A percentile compares a stretch with the other conserved stretches of the same genome.
These are phyloP conservation scores for Arctium minus DNA, from an alignment of 129 eudicot genomes.

Conservation along the genomic window DNA sequence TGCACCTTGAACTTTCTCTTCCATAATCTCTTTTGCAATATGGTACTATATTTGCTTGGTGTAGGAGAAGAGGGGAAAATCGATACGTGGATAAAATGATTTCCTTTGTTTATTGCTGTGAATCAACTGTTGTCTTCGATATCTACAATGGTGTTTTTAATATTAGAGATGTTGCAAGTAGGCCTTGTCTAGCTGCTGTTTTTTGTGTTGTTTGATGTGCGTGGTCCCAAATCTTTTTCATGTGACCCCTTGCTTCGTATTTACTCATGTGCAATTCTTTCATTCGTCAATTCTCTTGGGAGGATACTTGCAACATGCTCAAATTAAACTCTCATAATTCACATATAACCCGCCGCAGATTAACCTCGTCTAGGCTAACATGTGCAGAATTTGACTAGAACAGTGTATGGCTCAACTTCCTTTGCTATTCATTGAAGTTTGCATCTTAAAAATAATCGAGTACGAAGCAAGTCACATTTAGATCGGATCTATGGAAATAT, in stretches of 20 bases:
- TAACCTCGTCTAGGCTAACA: background rate
- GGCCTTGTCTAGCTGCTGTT: background rate
- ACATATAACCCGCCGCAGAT: background rate
- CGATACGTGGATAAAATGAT: background rate
- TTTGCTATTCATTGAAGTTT: background rate
- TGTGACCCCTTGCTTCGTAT: slow-evolving; percentile 23
- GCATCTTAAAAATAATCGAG: background rate
- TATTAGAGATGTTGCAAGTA: background rate
- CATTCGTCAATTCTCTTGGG: slow-evolving; percentile 3
- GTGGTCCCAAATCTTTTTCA: slow-evolving; percentile 10
- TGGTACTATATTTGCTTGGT: background rate
- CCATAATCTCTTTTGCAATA: background rate
- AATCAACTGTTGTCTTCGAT: background rate
- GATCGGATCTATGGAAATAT: background rate
- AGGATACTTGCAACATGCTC: slow-evolving; percentile 6
- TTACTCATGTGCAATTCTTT: slow-evolving; percentile 22
- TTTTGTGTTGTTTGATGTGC: background rate
- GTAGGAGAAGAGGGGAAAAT: background rate
- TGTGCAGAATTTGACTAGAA: background rate
- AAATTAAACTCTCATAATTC: background rate
- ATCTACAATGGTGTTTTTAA: background rate
- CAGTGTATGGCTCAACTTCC: background rate
- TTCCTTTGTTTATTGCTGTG: background rate
- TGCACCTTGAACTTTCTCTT: background rate
- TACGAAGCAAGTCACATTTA: background rate